phyloP scores from a whole-genome alignment of 78 protist species.

The Planoprotostelium fungivorum region DNA sequence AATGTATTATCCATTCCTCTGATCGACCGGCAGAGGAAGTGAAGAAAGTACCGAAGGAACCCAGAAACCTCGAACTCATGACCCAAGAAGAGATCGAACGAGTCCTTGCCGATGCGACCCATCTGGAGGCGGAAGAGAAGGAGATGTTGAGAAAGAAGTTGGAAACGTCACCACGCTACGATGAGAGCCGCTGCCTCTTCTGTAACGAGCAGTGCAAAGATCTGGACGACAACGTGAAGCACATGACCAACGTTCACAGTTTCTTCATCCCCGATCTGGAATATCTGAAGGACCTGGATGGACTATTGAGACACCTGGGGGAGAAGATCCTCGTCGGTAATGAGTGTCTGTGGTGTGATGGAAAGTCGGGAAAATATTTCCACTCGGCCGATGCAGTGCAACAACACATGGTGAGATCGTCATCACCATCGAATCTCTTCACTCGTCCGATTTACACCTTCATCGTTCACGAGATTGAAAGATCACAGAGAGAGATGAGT shows the following conservation, averaged over 20 bases:
- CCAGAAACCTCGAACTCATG: not conserved
- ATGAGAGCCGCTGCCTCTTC: not conserved
- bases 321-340: constrained; percentile 68
- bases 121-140: not conserved
- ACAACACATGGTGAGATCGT: constrained; percentile 62
- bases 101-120: not conserved
- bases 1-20: too few species aligned
- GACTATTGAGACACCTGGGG: constrained; percentile 52
- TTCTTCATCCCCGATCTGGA: constrained; percentile 86
- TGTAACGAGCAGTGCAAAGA: not conserved
- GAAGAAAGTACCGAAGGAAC: too few species aligned
- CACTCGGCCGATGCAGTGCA: constrained; percentile 58
- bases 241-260: constrained; percentile 72
- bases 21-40: too few species aligned
- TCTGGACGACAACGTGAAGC: constrained; percentile 39
- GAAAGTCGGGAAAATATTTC: constrained; percentile 38
- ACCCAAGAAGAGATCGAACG: not conserved
- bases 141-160: not conserved
- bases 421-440: not conserved
- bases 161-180: not conserved
- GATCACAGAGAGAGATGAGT: constrained; percentile 22
- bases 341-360: constrained; percentile 74
- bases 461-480: not conserved
- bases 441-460: not conserved
- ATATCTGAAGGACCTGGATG: constrained; percentile 66